Conservation (phyloP, 225 moss, liverwort and hornwort genomes). For the Lunularia cruciata region DNA sequence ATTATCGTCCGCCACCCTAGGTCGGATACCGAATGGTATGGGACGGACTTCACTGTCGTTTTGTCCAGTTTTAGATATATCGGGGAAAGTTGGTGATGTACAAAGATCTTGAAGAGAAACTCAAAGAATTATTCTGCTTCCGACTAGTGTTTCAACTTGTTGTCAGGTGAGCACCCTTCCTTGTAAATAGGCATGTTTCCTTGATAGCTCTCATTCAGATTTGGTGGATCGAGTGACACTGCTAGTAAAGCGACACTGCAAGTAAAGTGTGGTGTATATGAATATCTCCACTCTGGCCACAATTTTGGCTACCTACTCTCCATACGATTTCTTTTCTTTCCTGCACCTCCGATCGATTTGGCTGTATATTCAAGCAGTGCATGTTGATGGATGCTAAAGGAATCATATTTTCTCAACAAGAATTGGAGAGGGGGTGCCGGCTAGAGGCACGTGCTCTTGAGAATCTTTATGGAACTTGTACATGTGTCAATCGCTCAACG, state of each 20-base stretch:
- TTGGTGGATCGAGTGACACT: slow-evolving; percentile 20
- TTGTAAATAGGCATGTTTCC: slow-evolving; percentile 23
- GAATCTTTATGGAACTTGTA: too few species aligned
- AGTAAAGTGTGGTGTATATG: slow-evolving; percentile 22
- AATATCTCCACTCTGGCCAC: slow-evolving; percentile 14
- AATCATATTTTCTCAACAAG: too few species aligned
- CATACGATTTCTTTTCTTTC: background rate
- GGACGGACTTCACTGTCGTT: slow-evolving; percentile 1
- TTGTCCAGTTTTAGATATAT: slow-evolving; percentile 11
- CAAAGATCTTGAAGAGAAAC: slow-evolving; percentile 22
- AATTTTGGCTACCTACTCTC: slow-evolving; percentile 6
- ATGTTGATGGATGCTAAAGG: too few species aligned
- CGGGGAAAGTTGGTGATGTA: slow-evolving; percentile 25
- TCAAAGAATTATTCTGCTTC: slow-evolving; percentile 21
- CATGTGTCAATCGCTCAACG: too few species aligned
- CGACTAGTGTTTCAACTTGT: slow-evolving; percentile 13
- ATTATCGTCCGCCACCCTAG: background rate
- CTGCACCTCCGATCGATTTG: too few species aligned
- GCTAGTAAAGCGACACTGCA: slow-evolving; percentile 23
- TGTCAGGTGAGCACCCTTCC: slow-evolving; percentile 23
- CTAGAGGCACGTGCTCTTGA: too few species aligned
- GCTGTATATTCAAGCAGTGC: too few species aligned
- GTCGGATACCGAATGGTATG: slow-evolving; percentile 7
- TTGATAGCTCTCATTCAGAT: slow-evolving; percentile 6
- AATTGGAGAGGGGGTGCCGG: too few species aligned